Evolutionary conservation across 768 basidiomycete species (phyloP).

Genomic region (Phylloporus scabripes): DNA sequence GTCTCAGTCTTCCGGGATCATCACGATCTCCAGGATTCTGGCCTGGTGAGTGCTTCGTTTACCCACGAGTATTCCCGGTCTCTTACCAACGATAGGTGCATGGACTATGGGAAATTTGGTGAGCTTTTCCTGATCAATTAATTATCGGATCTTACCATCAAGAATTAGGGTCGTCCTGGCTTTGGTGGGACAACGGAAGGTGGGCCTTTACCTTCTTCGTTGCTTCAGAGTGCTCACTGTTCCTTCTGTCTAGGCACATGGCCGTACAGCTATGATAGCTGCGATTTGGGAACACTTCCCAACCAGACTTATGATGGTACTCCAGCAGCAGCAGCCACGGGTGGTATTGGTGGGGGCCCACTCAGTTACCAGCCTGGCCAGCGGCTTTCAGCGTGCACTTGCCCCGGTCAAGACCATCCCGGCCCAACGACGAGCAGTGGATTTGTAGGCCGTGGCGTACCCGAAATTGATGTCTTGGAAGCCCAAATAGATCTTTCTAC

Average conservation of each 20-base stretch:
- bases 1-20: conserved; percentile 68
- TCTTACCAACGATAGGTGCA: conserved; percentile 34
- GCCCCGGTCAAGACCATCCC: conserved; percentile 80
- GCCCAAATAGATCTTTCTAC: conserved; percentile 56
- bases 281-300: conserved; percentile 82
- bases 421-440: conserved; percentile 52
- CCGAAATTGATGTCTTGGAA: conserved; percentile 93
- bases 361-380: conserved; percentile 86
- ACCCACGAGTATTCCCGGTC: background rate
- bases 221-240: background rate
- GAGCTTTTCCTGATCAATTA: conserved; percentile 7
- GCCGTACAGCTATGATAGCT: conserved; percentile 81
- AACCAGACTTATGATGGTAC: conserved; percentile 67
- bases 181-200: conserved; percentile 89
- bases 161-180: conserved; percentile 67
- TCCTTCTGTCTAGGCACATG: conserved; percentile 38
- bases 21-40: conserved; percentile 65
- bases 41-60: conserved; percentile 58
- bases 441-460: conserved; percentile 64
- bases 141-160: conserved; percentile 13
- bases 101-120: conserved; percentile 76
- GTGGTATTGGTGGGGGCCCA: conserved; percentile 41
- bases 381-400: conserved; percentile 82
- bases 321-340: conserved; percentile 55
- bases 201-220: conserved; percentile 13